Evolutionary conservation across 2,329 filamentous ascomycete genomes (phyloP).

Genomic region (Alternaria arbusti): DNA sequence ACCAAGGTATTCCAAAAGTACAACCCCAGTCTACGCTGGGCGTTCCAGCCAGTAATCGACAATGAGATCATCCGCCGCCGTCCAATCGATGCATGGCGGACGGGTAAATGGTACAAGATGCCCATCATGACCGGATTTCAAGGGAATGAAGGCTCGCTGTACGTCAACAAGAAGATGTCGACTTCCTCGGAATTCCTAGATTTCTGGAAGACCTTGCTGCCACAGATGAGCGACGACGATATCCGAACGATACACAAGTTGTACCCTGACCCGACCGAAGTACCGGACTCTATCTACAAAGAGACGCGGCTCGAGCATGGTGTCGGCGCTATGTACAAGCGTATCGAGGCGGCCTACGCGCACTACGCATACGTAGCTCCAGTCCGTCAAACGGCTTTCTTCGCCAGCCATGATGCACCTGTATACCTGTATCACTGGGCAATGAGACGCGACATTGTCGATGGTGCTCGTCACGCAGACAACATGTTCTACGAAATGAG

Average conservation of each 20-base stretch:
- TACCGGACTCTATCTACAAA: conserved; percentile 51
- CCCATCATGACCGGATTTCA: conserved; percentile 74
- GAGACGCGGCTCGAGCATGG: conserved; percentile 40
- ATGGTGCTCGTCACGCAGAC: conserved; percentile 45
- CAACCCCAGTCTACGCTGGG: conserved; percentile 57
- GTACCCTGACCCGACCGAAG: conserved; percentile 65
- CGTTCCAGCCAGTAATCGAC: conserved; percentile 75
- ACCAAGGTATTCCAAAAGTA: conserved; percentile 54
- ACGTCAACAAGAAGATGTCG: conserved; percentile 61
- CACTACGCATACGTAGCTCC: conserved; percentile 71
- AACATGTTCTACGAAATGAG: conserved; percentile 45
- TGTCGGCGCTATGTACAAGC: conserved; percentile 60
- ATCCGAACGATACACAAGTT: conserved; percentile 62
- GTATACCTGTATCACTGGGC: conserved; percentile 69
- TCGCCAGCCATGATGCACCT: conserved; percentile 37
- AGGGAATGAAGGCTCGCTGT: conserved; percentile 71
- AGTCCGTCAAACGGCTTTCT: conserved; percentile 65
- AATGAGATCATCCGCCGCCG: conserved; percentile 63
- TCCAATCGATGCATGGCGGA: conserved; percentile 66
- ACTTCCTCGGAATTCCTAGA: conserved; percentile 60
- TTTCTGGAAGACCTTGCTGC: conserved; percentile 69
- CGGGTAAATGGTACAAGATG: conserved; percentile 60
- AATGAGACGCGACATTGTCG: conserved; percentile 50
- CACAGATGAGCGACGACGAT: conserved; percentile 60
- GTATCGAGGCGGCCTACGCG: conserved; percentile 66